A percentile compares a stretch with the other conserved stretches of the same genome.
These are phyloP conservation scores for Cercospora nicotianae DNA, from an alignment of 2,329 filamentous ascomycete genomes.

Conservation along the genomic window DNA sequence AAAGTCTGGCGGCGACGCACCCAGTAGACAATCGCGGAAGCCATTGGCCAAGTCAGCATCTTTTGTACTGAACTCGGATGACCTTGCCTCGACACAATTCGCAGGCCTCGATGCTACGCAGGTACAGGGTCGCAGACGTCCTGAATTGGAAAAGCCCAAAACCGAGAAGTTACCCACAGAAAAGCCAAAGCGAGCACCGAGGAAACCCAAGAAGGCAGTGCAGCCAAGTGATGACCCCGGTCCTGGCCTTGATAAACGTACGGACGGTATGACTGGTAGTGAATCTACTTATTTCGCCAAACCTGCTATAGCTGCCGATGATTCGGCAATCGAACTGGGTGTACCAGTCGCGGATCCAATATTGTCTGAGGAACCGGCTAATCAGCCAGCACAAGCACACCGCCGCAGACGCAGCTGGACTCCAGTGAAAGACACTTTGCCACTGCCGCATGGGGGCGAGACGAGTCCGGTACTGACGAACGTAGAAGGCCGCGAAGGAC, in stretches of 20 bases:
- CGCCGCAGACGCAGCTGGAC: conserved; percentile 28
- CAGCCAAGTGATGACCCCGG: background rate
- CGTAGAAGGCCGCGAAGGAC: conserved; percentile 1
- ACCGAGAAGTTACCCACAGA: background rate
- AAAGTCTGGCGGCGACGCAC: background rate
- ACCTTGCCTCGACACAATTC: conserved; percentile 24
- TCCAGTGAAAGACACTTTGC: conserved; percentile 20
- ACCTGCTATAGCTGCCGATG: background rate
- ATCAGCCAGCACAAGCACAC: conserved; percentile 7
- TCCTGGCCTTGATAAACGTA: background rate
- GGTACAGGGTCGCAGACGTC: conserved; percentile 1
- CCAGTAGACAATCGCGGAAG: conserved; percentile 28
- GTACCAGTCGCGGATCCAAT: background rate
- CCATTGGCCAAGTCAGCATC: conserved; percentile 30
- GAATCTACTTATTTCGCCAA: conserved; percentile 2
- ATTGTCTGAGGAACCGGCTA: background rate
- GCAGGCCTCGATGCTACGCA: conserved; percentile 13
- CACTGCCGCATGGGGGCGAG: background rate
- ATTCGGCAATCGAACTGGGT: conserved; percentile 1
- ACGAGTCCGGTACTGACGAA: background rate
- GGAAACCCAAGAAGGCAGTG: background rate
- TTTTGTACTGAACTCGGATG: conserved; percentile 35
- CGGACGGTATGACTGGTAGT: background rate
- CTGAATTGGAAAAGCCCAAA: background rate
- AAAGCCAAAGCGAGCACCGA: conserved; percentile 2